Evolutionary conservation across 192 early-diverging fungal species (phyloP), one percentile per base, ranked within the genome.

Genomic region (Coemansia sp.): DNA sequence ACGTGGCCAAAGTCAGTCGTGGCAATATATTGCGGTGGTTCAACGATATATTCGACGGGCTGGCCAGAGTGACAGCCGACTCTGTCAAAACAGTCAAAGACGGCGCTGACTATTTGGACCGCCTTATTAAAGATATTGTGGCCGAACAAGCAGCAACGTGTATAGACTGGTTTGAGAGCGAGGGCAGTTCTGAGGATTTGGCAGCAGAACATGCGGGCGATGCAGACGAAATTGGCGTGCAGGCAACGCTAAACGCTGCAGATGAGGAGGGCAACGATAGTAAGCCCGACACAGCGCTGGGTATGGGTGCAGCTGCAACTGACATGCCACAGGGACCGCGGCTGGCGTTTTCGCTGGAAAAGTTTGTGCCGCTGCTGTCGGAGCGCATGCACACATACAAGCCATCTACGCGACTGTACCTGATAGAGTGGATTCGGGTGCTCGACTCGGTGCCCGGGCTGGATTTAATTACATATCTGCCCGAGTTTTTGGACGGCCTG

Each of bases 51-150:
- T 98, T 99, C 86, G 98, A 99, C 76, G 93, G 91, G 37, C 79
- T 99, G 73, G 88, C 92, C 57, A 91, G 95, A 71, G 93, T 97
- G 69, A 75, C 70, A 10, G 60, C 94, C 0, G 98, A 99, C 72
- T 79, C 90, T 5, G 96, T 97, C 61, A 71, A 86, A 39, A 92
- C 90, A 1, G 98, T 98, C 15, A 97, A 94, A 78, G 93, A 90
- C 61, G 98, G 94, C 14, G 93, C 95, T 0, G 96, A 98, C 38
- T 83, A 98, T 29, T 67, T 99, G 52, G 94, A 99, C 67, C 75
- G 95, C 38, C 82, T 99, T 39, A 88, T 99, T 62, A 97, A 97
- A 78, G 98, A 99, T 63, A 92, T 99, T 76, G 95, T 98, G 0
- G 89, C 91, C 1, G 98, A 98, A 64, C 87, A 92, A 50, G 86